Percentiles rank a stretch among this genome's conserved stretches.
Conservation (phyloP, 2,329 filamentous ascomycete species). For the Mollisiaceae sp. region DNA sequence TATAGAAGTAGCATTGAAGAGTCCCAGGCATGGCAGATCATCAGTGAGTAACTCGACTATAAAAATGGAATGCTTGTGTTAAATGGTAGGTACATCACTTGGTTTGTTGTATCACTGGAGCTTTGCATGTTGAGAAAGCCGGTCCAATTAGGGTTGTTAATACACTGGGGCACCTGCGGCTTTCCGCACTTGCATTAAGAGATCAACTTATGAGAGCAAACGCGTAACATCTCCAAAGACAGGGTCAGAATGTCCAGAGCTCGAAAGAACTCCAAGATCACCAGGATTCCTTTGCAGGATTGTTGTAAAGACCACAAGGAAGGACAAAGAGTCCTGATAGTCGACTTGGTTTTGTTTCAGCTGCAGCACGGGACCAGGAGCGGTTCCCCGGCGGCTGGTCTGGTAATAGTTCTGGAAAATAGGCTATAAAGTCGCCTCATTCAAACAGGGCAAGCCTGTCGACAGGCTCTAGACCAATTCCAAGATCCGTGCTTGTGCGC, state of each 20-base stretch:
- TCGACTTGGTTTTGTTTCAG: not conserved
- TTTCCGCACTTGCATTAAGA: not conserved
- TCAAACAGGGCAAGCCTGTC: not conserved
- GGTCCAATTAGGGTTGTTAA: slow-evolving; percentile 2
- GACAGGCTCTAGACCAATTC: not conserved
- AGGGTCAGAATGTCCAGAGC: not conserved
- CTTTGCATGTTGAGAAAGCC: not conserved
- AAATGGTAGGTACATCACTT: not conserved
- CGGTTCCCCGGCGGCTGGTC: not conserved
- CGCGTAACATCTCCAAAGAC: slow-evolving; percentile 1
- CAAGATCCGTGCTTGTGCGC: not conserved
- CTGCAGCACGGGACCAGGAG: not conserved
- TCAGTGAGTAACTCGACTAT: too few relatives aligned
- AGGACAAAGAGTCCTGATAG: not conserved
- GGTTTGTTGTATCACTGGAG: not conserved
- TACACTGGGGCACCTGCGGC: not conserved
- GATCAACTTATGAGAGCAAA: slow-evolving; percentile 4
- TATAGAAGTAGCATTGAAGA: too few relatives aligned
- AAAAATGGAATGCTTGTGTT: too few relatives aligned
- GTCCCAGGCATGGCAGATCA: too few relatives aligned
- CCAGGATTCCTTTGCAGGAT: not conserved
- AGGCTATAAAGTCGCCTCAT: not conserved
- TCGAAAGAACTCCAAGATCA: not conserved
- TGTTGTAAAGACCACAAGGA: not conserved
- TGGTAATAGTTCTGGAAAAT: not conserved